Base-by-base conservation (phyloP, 2,329 filamentous ascomycete genomes). In the Dothideomycetes sp. region DNA sequence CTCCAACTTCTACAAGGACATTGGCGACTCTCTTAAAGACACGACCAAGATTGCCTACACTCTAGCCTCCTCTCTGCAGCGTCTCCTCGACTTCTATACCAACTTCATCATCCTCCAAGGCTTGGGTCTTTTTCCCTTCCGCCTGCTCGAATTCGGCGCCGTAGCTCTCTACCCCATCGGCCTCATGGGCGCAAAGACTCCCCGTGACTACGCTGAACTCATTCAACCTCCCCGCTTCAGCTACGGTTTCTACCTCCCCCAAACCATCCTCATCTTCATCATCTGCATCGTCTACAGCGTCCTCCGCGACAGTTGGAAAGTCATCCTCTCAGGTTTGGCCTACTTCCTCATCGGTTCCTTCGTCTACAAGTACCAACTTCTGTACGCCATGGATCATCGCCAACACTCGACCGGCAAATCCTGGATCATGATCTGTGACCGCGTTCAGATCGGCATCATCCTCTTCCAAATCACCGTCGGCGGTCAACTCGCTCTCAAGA, bases 321-420 rank as follows among this genome's bases (percentile, higher is more conserved):
- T 96, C 10, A 74, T 94, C 12, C 69, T 88, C 8, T 80, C 89
- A 34, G 91, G 91, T 3, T 66, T 89, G 34, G 67, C 85, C 10
- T 98, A 93, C 61, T 94, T 93, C 53, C 56, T 76, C 15, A 74
- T 94, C 11, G 87, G 87, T 15, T 83, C 85, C 59, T 89, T 89
- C 56, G 84, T 85, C 22, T 93, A 94, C 73, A 95, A 95, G 60
- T 98, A 98, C 63, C 93, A 98, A 66, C 70, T 98, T 4, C 71
- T 98, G 4, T 98, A 98, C 60, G 87, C 91, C 22, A 98, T 98
- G 91, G 88, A 96, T 53, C 89, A 96, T 59, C 84, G 86, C 12
- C 86, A 93, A 55, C 87, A 94, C 57, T 86, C 87, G 12, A 96
- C 89, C 0, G 93, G 93, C 15, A 80, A 82, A 46, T 87, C 88